Evolutionary conservation across 352 stramenopile genomes (phyloP), one percentile per base, ranked within the genome.

Genomic region (Aphanomyces euteiches): DNA sequence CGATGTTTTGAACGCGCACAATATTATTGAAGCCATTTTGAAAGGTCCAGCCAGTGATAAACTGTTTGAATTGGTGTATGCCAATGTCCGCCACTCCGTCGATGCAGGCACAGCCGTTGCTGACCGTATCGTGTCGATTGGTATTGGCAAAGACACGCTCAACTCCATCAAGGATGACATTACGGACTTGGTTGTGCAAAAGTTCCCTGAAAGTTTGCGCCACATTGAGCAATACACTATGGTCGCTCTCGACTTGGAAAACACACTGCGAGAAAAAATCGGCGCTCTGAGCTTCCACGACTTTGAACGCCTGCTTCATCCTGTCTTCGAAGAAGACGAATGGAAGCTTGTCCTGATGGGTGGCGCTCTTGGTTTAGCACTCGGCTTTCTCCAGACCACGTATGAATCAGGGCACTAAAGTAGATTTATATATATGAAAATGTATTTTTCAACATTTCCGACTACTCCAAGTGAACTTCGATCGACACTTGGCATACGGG

Each of bases 271-370:
- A 36, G 85, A 95, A 59, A 92, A 96, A 77, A 98, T 99, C 90
- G 88, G 90, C 78, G 81, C 85, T 69, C 75, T 92, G 78, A 89
- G 77, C 37, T 93, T 79, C 13, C 79, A 82, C 45, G 87, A 98
- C 75, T 99, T 99, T 76, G 96, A 99, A 77, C 82, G 95, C 53
- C 77, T 99, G 21, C 77, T 99, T 69, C 97, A 99, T 73, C 97
- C 97, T 10, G 96, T 98, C 17, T 99, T 99, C 78, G 88, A 99
- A 77, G 96, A 99, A 73, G 97, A 99, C 75, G 97, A 99, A 85
- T 97, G 97, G 81, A 98, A 98, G 69, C 82, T 99, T 3, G 98
- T 99, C 76, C 76, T 98, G 57, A 96, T 98, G 76, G 97, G 97
- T 48, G 96, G 95, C 21, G 84, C 93, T 19, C 82, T 99, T 7